Evolutionary conservation across 208 protist species (phyloP).

Genomic region (Trypanosomatidae sp.): DNA sequence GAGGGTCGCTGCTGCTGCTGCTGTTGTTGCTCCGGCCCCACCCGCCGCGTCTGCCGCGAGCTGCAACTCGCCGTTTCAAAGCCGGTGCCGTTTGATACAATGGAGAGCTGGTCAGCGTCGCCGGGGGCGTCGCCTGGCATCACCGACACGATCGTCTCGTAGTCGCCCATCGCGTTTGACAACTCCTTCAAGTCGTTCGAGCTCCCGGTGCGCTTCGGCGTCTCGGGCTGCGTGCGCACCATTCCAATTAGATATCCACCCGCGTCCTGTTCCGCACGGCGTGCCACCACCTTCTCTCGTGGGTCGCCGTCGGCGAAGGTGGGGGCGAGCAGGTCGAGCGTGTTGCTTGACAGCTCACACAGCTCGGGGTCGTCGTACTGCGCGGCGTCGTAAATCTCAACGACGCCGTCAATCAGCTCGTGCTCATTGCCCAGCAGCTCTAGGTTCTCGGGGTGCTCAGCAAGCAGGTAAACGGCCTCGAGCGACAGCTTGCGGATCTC

Average conservation of each 20-base stretch:
- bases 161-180: conserved; percentile 14
- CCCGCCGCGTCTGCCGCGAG: conserved; percentile 13
- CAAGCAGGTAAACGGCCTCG: conserved; percentile 70
- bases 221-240: neutral
- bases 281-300: conserved; percentile 27
- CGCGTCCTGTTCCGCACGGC: conserved; percentile 26
- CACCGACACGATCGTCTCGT: conserved; percentile 17
- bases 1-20: conserved; percentile 4
- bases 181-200: conserved; percentile 15
- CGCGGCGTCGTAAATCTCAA: conserved; percentile 67
- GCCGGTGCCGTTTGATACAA: conserved; percentile 22
- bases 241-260: neutral
- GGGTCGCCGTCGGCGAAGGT: conserved; percentile 55
- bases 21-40: no score
- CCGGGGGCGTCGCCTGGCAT: no score
- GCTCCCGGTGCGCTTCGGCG: conserved; percentile 16
- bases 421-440: conserved; percentile 58
- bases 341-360: conserved; percentile 43
- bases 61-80: conserved; percentile 20
- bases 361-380: conserved; percentile 84
- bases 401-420: conserved; percentile 51
- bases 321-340: conserved; percentile 46
- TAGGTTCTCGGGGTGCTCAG: conserved; percentile 86
- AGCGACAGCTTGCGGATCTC: conserved; percentile 73
- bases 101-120: conserved; percentile 21